These are phyloP conservation scores for Apophysomyces variabilis DNA, from an alignment of 371 early-diverging fungal genomes.

Conservation along the genomic window DNA sequence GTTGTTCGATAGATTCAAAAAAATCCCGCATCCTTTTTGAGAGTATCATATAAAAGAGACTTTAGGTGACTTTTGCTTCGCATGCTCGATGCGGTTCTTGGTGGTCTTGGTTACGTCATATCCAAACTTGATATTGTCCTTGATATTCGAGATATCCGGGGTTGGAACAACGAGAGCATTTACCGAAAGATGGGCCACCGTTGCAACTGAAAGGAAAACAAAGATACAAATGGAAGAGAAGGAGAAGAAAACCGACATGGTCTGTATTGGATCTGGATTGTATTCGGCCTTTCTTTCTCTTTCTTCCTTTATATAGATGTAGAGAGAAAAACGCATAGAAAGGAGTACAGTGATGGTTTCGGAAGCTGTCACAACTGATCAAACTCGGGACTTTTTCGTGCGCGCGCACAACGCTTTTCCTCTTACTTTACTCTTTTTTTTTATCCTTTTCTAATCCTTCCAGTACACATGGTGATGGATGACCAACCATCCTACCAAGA, in stretches of 20 bases:
- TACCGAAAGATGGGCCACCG: not conserved
- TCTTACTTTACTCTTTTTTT: constrained; percentile 3
- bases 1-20: not conserved
- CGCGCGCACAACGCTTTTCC: no score
- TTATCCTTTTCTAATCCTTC: not conserved
- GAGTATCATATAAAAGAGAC: constrained; percentile 4
- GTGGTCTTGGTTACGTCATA: constrained; percentile 17
- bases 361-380: no score
- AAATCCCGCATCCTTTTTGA: no score
- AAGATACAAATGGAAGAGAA: not conserved
- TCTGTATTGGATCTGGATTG: not conserved
- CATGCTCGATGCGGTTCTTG: constrained; percentile 13
- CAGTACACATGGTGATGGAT: not conserved
- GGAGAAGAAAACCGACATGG: not conserved
- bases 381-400: no score
- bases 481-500: constrained; percentile 21
- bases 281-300: no score
- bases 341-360: not conserved
- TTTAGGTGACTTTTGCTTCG: constrained; percentile 15
- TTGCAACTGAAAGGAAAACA: not conserved
- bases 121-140: constrained; percentile 17
- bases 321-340: not conserved
- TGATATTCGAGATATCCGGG: not conserved
- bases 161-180: not conserved
- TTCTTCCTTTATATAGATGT: not conserved